Percentiles rank a stretch among this genome's conserved stretches.
These are phyloP conservation scores for Gynostemma pentaphyllum DNA, from an alignment of 306 rosid genomes.

Conservation along the genomic window DNA sequence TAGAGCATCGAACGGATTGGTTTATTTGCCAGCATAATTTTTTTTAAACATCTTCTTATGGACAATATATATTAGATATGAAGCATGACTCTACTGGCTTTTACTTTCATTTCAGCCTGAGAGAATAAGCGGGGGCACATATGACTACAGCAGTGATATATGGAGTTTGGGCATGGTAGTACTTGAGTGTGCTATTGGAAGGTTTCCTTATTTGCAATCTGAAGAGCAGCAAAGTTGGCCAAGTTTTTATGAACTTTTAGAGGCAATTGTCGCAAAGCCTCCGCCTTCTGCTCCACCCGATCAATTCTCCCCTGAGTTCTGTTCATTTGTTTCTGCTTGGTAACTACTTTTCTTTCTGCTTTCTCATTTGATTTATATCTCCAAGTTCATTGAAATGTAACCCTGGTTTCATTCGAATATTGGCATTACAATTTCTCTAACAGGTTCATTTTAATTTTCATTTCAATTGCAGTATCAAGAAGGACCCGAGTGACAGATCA, in stretches of 20 bases:
- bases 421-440: neutral
- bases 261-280: conserved; percentile 78
- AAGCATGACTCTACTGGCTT: neutral
- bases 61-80: neutral
- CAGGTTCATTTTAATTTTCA: conserved; percentile 11
- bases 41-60: neutral
- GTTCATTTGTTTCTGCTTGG: conserved; percentile 91
- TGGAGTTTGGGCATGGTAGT: conserved; percentile 98
- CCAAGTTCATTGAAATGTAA: neutral
- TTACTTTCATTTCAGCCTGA: conserved; percentile 59
- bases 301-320: conserved; percentile 93
- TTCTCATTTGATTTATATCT: neutral
- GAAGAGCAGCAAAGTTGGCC: conserved; percentile 91
- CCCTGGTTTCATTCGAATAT: neutral
- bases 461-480: conserved; percentile 69
- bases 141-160: conserved; percentile 88
- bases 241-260: conserved; percentile 89
- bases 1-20: neutral
- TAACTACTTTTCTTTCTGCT: conserved; percentile 18
- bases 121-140: conserved; percentile 82
- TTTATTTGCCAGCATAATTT: neutral
- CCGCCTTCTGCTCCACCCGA: conserved; percentile 92
- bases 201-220: conserved; percentile 81
- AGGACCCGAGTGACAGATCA: conserved; percentile 60
- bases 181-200: conserved; percentile 93